phyloP scores from a whole-genome alignment of 2,329 filamentous ascomycete species.

The Colletotrichum chrysophilum region DNA sequence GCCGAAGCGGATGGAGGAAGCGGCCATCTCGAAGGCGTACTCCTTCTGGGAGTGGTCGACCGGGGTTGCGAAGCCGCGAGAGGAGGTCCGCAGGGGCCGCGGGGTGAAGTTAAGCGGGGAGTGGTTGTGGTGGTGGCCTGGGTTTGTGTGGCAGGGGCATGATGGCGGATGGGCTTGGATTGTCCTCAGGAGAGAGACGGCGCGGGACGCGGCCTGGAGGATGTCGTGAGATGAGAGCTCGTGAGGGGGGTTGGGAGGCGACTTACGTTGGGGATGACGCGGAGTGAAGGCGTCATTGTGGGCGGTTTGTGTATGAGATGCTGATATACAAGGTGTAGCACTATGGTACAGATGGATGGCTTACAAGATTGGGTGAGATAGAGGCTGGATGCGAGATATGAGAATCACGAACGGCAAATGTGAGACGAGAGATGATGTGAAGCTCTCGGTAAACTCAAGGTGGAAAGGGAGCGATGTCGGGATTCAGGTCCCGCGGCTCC shows the following conservation, averaged over 20 bases:
- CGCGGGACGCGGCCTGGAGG: conserved; percentile 63
- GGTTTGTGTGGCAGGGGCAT: conserved; percentile 93
- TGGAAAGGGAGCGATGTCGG: conserved; percentile 13
- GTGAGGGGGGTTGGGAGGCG: not conserved
- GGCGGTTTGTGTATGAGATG: not conserved
- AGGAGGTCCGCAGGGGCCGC: conserved; percentile 31
- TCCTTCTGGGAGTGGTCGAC: conserved; percentile 73
- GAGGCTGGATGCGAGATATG: not conserved
- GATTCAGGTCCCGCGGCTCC: not conserved
- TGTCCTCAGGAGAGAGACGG: conserved; percentile 79
- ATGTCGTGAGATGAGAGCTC: not conserved
- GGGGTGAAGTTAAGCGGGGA: conserved; percentile 62
- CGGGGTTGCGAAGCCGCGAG: conserved; percentile 68
- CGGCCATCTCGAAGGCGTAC: conserved; percentile 99
- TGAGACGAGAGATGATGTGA: not conserved
- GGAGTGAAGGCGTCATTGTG: conserved; percentile 26
- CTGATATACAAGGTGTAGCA: not conserved
- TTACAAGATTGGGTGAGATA: not conserved
- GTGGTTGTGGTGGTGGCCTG: conserved; percentile 75
- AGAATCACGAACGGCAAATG: not conserved
- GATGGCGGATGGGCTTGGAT: conserved; percentile 87
- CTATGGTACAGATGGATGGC: not conserved
- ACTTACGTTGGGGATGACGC: conserved; percentile 32
- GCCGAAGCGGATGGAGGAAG: conserved; percentile 92
- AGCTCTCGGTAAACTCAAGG: not conserved